A percentile compares a stretch with the other conserved stretches of the same genome.
phyloP scores from a whole-genome alignment of 371 early-diverging fungal species.

The Lichtheimia ramosa region DNA sequence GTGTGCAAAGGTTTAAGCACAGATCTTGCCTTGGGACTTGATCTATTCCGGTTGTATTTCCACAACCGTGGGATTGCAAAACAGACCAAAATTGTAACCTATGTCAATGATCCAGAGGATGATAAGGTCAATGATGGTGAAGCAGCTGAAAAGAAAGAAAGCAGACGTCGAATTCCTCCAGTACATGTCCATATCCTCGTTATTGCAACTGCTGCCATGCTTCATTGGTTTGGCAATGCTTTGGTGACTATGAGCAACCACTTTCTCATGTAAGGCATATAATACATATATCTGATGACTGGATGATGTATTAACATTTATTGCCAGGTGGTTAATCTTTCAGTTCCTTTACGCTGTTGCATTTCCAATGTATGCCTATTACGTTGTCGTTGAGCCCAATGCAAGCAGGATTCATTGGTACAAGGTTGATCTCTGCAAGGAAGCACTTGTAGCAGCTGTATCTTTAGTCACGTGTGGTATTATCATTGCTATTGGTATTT shows the following conservation, averaged over 20 bases:
- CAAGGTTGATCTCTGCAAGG: neutral
- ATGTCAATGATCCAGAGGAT: neutral
- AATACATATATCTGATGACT: neutral
- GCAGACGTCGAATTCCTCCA: neutral
- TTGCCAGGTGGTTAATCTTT: constrained; percentile 2
- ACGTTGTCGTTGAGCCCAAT: constrained; percentile 5
- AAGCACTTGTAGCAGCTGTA: neutral
- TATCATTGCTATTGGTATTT: too few species aligned
- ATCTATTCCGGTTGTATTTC: constrained; percentile 1
- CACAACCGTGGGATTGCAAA: neutral
- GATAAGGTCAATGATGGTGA: neutral
- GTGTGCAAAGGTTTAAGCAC: constrained; percentile 11
- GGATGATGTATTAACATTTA: neutral
- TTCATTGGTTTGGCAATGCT: constrained; percentile 1
- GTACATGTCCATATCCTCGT: neutral
- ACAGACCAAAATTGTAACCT: neutral
- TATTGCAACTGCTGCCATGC: neutral
- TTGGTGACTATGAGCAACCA: neutral
- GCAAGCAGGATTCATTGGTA: neutral
- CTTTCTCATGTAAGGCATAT: neutral
- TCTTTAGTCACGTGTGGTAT: too few species aligned
- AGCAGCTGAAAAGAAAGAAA: neutral
- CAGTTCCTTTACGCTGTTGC: constrained; percentile 2
- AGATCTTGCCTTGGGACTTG: constrained; percentile 1
- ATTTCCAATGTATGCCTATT: constrained; percentile 9